Conservation (phyloP, 805 yeast species). For the Cyberlindnera amylophila region DNA sequence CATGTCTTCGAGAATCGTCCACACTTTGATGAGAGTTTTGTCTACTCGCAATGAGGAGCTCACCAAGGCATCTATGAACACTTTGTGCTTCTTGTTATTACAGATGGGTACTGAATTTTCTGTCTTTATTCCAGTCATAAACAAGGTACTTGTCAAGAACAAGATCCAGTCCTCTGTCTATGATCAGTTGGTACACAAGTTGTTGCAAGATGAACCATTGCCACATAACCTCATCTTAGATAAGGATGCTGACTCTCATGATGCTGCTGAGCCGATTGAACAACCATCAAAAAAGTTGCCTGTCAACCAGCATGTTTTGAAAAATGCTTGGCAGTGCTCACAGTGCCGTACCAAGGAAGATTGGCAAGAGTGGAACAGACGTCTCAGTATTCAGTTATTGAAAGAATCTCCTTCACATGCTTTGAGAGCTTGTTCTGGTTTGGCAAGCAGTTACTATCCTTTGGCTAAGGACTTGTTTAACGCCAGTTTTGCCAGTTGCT, state of each 20-base stretch:
- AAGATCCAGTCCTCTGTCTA: slow-evolving; percentile 69
- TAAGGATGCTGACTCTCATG: slow-evolving; percentile 43
- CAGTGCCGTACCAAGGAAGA: slow-evolving; percentile 89
- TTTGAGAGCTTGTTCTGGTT: slow-evolving; percentile 83
- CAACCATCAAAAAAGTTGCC: slow-evolving; percentile 73
- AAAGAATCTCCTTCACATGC: slow-evolving; percentile 95
- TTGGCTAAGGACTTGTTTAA: slow-evolving; percentile 88
- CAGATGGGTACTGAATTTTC: slow-evolving; percentile 82
- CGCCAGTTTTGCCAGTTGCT: slow-evolving; percentile 91
- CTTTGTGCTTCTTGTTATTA: slow-evolving; percentile 70
- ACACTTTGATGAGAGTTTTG: slow-evolving; percentile 75
- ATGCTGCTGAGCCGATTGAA: slow-evolving; percentile 49
- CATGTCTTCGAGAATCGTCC: slow-evolving; percentile 86
- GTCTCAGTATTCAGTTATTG: slow-evolving; percentile 77
- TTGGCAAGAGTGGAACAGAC: slow-evolving; percentile 96
- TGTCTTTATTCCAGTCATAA: slow-evolving; percentile 81
- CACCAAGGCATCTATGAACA: slow-evolving; percentile 63
- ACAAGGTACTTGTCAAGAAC: slow-evolving; percentile 57
- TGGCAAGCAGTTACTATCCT: slow-evolving; percentile 85
- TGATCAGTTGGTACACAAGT: slow-evolving; percentile 75
- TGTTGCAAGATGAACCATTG: slow-evolving; percentile 79
- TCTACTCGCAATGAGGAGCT: slow-evolving; percentile 52
- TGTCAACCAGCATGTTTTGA: slow-evolving; percentile 56
- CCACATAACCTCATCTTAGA: slow-evolving; percentile 73
- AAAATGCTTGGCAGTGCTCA: slow-evolving; percentile 87